phyloP scores from a whole-genome alignment of 2,329 filamentous ascomycete genomes.

The Endothia cerciana region DNA sequence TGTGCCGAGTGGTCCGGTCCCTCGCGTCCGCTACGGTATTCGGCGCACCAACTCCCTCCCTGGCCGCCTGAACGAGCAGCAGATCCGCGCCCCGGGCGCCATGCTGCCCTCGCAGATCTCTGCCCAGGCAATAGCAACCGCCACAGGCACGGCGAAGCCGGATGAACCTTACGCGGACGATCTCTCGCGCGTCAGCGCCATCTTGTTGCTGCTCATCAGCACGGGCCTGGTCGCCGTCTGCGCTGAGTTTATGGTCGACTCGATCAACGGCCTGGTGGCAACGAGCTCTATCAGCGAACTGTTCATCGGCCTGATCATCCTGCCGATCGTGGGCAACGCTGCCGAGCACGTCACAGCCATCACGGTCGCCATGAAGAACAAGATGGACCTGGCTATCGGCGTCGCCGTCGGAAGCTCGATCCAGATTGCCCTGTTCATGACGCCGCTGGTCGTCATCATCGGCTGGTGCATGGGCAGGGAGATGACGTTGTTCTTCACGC shows the following conservation, averaged over 20 bases:
- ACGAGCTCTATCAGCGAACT: constrained; percentile 64
- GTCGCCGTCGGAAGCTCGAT: constrained; percentile 73
- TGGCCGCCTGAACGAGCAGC: constrained; percentile 61
- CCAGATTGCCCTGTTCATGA: constrained; percentile 73
- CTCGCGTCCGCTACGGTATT: constrained; percentile 65
- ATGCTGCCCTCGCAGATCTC: constrained; percentile 54
- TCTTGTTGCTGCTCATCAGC: constrained; percentile 65
- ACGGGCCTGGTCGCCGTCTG: constrained; percentile 70
- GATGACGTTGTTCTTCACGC: constrained; percentile 84
- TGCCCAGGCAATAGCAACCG: constrained; percentile 40
- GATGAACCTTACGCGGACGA: constrained; percentile 41
- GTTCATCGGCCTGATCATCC: constrained; percentile 74
- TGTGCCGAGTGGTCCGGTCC: constrained; percentile 50
- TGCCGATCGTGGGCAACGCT: constrained; percentile 75
- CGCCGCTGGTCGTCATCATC: constrained; percentile 70
- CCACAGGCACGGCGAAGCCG: constrained; percentile 34
- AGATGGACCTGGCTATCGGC: constrained; percentile 76
- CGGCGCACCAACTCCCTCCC: constrained; percentile 76
- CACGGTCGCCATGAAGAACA: constrained; percentile 73
- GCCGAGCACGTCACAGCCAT: constrained; percentile 75
- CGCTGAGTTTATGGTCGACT: constrained; percentile 71
- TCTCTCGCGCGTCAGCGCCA: constrained; percentile 42
- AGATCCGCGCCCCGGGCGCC: constrained; percentile 51
- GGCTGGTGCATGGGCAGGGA: constrained; percentile 70
- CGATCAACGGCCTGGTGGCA: constrained; percentile 65